Evolutionary conservation across 2,329 filamentous ascomycete species (phyloP).

Genomic region (Didymella segeticola): DNA sequence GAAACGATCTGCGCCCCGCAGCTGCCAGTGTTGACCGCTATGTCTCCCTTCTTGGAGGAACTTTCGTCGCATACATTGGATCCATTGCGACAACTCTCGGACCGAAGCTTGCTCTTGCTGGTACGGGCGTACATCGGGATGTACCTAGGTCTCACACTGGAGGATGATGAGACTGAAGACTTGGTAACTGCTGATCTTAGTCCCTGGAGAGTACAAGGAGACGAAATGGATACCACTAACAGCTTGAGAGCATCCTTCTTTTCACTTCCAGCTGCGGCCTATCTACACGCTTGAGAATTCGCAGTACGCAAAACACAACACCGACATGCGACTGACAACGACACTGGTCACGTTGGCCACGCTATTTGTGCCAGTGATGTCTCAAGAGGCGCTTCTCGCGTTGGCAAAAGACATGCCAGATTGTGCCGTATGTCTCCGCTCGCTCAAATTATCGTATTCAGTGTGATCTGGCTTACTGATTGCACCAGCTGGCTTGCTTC

Average conservation of each 20-base stretch:
- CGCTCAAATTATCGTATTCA: not conserved
- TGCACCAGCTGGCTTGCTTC: constrained; percentile 28
- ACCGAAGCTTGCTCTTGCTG: no score
- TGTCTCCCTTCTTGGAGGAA: not conserved
- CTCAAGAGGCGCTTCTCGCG: constrained; percentile 19
- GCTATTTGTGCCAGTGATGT: constrained; percentile 14
- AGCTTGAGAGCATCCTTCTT: not conserved
- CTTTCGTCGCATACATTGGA: not conserved
- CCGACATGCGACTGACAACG: constrained; percentile 12
- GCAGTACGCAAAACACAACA: not conserved
- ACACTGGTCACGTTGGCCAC: constrained; percentile 9
- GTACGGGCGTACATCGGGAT: not conserved
- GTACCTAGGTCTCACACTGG: not conserved
- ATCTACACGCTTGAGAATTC: not conserved
- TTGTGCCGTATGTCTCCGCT: constrained; percentile 23
- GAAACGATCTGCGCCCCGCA: not conserved
- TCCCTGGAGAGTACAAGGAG: constrained; percentile 1
- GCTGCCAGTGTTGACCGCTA: not conserved
- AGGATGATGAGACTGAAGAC: not conserved
- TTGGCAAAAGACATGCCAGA: constrained; percentile 23
- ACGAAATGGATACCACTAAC: not conserved
- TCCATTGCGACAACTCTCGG: not conserved
- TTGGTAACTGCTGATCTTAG: not conserved
- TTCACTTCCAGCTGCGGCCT: not conserved
- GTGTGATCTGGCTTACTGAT: constrained; percentile 1